These are phyloP conservation scores for Pseudoneurospora amorphoporcata DNA, from an alignment of 495 filamentous ascomycete species.

Conservation along the genomic window DNA sequence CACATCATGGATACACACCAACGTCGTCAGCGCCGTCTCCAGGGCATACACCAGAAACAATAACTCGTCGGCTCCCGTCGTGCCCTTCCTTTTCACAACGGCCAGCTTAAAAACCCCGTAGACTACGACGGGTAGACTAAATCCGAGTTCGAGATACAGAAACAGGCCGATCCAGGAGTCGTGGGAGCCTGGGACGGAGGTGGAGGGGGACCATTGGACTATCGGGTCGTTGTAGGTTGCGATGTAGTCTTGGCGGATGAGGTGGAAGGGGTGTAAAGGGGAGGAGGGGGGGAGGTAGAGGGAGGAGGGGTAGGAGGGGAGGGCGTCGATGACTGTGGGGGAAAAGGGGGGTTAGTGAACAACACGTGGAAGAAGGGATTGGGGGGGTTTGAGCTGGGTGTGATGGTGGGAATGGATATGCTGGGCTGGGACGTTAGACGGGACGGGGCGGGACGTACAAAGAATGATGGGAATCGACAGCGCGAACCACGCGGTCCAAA, in stretches of 20 bases:
- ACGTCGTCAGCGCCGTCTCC: slow-evolving; percentile 62
- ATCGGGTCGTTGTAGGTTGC: slow-evolving; percentile 64
- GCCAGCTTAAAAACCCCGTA: slow-evolving; percentile 37
- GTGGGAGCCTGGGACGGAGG: slow-evolving; percentile 10
- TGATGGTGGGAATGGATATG: neutral
- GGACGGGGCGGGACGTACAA: slow-evolving; percentile 34
- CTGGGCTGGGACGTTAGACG: too few species aligned
- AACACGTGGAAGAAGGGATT: neutral
- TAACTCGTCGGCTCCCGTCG: slow-evolving; percentile 45
- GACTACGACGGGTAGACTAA: slow-evolving; percentile 57
- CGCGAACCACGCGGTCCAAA: slow-evolving; percentile 61
- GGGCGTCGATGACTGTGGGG: slow-evolving; percentile 51
- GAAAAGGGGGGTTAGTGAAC: neutral
- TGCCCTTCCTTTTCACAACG: slow-evolving; percentile 15
- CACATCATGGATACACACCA: slow-evolving; percentile 48
- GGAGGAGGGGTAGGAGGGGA: slow-evolving; percentile 50
- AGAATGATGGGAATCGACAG: slow-evolving; percentile 59
- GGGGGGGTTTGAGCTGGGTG: neutral
- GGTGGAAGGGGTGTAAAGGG: slow-evolving; percentile 36
- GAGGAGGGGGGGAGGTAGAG: slow-evolving; percentile 29
- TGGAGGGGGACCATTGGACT: slow-evolving; percentile 48
- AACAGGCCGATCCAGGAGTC: slow-evolving; percentile 60
- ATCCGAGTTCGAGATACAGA: slow-evolving; percentile 56
- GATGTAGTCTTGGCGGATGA: slow-evolving; percentile 54
- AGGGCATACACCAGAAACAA: slow-evolving; percentile 59